Percentiles rank a stretch among this genome's conserved stretches.
These are phyloP conservation scores for Pichia sp. DNA, from an alignment of 1,139 yeast genomes.

Conservation along the genomic window DNA sequence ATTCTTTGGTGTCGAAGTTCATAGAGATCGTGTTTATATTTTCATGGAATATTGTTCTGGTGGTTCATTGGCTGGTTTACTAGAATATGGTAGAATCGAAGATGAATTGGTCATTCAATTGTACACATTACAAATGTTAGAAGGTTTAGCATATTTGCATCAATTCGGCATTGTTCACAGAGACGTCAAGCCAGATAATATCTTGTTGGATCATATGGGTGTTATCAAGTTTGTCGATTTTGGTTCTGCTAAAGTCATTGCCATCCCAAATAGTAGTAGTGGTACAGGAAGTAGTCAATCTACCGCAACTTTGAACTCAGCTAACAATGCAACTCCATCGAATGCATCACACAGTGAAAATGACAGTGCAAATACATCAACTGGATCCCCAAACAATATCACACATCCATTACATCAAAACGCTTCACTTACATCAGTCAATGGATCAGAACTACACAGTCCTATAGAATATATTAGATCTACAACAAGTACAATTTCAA, in stretches of 20 bases:
- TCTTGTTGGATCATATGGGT: constrained; percentile 87
- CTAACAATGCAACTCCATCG: background rate
- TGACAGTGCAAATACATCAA: background rate
- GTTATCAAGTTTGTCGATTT: constrained; percentile 94
- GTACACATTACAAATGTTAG: constrained; percentile 88
- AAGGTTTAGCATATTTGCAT: constrained; percentile 93
- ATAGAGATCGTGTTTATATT: constrained; percentile 90
- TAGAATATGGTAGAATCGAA: constrained; percentile 90
- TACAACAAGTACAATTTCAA: constrained; percentile 8
- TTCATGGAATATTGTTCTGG: constrained; percentile 99
- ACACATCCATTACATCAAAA: background rate
- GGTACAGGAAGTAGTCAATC: constrained; percentile 2
- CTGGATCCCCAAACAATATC: background rate
- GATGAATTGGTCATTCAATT: constrained; percentile 94
- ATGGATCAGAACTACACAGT: background rate
- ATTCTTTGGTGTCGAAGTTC: constrained; percentile 96
- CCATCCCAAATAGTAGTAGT: constrained; percentile 56
- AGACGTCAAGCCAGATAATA: constrained; percentile 95
- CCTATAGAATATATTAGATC: constrained; percentile 3
- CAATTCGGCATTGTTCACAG: constrained; percentile 96
- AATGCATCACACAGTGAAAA: background rate
- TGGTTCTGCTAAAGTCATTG: constrained; percentile 96
- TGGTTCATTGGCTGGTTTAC: constrained; percentile 81
- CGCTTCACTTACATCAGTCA: background rate
- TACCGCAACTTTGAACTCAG: constrained; percentile 12